Base-by-base conservation (phyloP, 2,329 filamentous ascomycete genomes). In the Metarhizium sp. region DNA sequence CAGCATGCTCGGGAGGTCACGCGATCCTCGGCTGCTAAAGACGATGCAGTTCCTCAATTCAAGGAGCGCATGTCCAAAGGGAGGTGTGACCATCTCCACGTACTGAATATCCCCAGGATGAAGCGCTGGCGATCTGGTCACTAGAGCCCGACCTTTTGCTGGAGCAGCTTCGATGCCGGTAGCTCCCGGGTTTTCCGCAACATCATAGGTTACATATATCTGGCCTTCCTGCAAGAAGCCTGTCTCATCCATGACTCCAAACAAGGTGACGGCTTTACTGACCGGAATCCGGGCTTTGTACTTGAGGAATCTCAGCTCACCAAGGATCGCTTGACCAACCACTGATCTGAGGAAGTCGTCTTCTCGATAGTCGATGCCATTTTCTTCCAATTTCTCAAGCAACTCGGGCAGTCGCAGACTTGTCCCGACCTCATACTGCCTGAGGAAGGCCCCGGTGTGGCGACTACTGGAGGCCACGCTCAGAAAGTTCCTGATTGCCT, bases 221-320 rank as follows among this genome's bases (percentile, higher is more conserved):
- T 95, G 75, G 1, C 80, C 79, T 63, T 89, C 84, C 10, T 78
- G 60, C 0, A 95, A 73, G 40, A 78, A 80, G 0, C 80, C 82
- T 0, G 87, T 90, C 67, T 95, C 90, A 59, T 95, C 90, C 81
- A 94, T 88, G 52, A 95, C 77, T 0, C 90, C 90, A 61, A 90
- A 91, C 0, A 95, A 75, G 0, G 88, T 91, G n/a, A 85, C 78
- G 0, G 88, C 90, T 16, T 85, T 67, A 0, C 78, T 69, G 0
- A 95, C 79, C 0, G 81, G 85, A 38, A 95, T 94, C 1, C 88
- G 81, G 0, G 87, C 83, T 54, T 86, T 87, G 69, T 94, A 84
- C 66, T 95, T 95, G 42, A 95, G 71, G 32, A 87, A 76, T 3
- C 88, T 80, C 4, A 95, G 72, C 60, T 88, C 85, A 1, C 79